These are phyloP conservation scores for Macrolepiota fuliginosa DNA, from an alignment of 768 basidiomycete genomes.

Conservation along the genomic window DNA sequence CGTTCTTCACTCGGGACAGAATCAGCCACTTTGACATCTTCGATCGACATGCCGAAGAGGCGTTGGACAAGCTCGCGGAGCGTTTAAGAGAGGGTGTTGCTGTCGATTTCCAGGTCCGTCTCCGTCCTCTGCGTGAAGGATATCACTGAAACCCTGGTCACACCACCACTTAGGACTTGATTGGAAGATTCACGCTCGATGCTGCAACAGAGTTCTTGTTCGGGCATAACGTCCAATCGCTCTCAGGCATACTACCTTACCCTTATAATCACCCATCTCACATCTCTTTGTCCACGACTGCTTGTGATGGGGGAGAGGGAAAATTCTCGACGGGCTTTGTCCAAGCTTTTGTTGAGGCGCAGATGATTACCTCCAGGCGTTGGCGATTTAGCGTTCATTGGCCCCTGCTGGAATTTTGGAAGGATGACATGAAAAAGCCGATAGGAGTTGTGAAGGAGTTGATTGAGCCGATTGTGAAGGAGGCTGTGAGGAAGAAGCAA, in stretches of 20 bases:
- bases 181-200: conserved; percentile 56
- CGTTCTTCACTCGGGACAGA: conserved; percentile 64
- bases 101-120: conserved; percentile 49
- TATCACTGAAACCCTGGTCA: too few species aligned
- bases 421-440: conserved; percentile 32
- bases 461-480: conserved; percentile 44
- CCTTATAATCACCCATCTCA: conserved; percentile 17
- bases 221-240: conserved; percentile 38
- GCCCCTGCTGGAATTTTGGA: conserved; percentile 45
- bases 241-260: conserved; percentile 21
- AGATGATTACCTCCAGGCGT: conserved; percentile 28
- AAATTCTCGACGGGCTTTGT: conserved; percentile 27
- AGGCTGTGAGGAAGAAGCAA: conserved; percentile 34
- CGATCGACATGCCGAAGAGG: conserved; percentile 48
- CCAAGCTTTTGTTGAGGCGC: conserved; percentile 36
- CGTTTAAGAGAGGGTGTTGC: conserved; percentile 42
- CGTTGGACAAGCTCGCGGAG: conserved; percentile 38
- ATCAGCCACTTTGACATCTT: conserved; percentile 65
- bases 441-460: conserved; percentile 41
- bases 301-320: background rate
- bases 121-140: too few species aligned
- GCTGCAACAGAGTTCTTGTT: conserved; percentile 58
- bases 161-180: conserved; percentile 30
- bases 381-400: conserved; percentile 36
- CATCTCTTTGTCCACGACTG: background rate